A percentile compares a stretch with the other conserved stretches of the same genome.
Conservation (phyloP, 257 asterid species). For the Nicotiana paniculata region DNA sequence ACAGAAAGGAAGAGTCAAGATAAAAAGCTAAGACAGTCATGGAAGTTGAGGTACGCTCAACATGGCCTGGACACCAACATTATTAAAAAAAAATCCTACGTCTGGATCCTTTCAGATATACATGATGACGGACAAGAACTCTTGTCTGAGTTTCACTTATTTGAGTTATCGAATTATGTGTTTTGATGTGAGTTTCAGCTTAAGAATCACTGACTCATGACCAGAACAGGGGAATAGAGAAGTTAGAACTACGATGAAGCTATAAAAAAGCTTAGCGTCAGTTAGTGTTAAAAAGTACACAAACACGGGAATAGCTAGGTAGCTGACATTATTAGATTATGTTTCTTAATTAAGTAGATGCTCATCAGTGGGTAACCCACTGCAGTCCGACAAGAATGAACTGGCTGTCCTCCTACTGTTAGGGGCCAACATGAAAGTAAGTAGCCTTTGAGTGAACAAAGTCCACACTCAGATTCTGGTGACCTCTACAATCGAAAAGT, state of each 20-base stretch:
- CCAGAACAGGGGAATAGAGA: neutral
- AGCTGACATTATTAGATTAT: neutral
- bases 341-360: neutral
- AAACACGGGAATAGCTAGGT: neutral
- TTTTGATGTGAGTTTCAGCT: neutral
- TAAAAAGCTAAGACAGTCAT: no score
- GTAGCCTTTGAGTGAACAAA: constrained; percentile 1
- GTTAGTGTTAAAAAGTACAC: neutral
- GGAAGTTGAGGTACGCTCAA: no score
- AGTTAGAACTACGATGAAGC: neutral
- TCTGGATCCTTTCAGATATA: no score
- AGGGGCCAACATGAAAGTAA: constrained; percentile 6
- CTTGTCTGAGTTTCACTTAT: no score
- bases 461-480: neutral
- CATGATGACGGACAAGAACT: no score
- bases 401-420: constrained; percentile 9
- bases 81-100: no score
- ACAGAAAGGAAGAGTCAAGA: no score
- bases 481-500: no score
- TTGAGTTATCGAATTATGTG: no score
- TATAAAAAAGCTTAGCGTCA: neutral
- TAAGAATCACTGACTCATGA: neutral
- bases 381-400: constrained; percentile 7
- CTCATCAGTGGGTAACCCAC: constrained; percentile 13
- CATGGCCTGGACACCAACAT: no score